Evolutionary conservation across 78 protist species (phyloP).

Genomic region (Parvularia atlantis): DNA sequence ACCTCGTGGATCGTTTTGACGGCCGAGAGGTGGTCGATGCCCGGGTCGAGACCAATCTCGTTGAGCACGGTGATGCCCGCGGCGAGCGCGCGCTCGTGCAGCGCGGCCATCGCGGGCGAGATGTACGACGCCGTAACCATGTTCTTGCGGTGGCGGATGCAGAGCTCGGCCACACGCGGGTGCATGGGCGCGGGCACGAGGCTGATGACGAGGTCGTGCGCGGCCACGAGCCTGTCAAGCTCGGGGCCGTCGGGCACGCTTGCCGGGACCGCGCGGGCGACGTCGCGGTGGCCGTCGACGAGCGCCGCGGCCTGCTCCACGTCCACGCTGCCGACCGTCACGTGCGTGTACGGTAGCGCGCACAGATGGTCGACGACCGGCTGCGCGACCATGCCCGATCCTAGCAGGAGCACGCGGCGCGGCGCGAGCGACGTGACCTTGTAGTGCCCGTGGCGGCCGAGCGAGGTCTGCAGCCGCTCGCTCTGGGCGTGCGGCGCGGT

Average conservation of each 20-base stretch:
- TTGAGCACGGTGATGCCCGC: constrained; percentile 12
- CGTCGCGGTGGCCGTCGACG: too few relatives aligned
- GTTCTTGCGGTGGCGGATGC: constrained; percentile 13
- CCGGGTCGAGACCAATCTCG: constrained; percentile 45
- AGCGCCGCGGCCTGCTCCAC: constrained; percentile 15
- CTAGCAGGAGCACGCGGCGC: constrained; percentile 31
- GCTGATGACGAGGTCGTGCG: constrained; percentile 22
- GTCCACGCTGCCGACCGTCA: constrained; percentile 20
- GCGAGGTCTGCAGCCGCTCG: too few relatives aligned
- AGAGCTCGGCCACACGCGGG: constrained; percentile 24
- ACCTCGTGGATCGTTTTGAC: constrained; percentile 23
- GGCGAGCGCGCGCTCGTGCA: constrained; percentile 1
- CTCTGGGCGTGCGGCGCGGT: constrained; percentile 27
- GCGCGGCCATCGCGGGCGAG: constrained; percentile 22
- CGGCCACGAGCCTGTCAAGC: neutral
- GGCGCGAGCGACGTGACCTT: constrained; percentile 4
- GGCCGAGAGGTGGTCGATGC: constrained; percentile 35
- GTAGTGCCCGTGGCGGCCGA: too few relatives aligned
- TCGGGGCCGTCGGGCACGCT: neutral
- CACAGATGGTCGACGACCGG: constrained; percentile 34
- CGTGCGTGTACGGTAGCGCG: neutral
- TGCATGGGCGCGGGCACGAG: constrained; percentile 55
- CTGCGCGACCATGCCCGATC: constrained; percentile 42
- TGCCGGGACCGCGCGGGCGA: neutral
- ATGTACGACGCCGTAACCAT: constrained; percentile 27